Percentiles rank a stretch among this genome's conserved stretches.
phyloP scores from a whole-genome alignment of 2,329 filamentous ascomycete genomes.

The Aspergillus aculeatinus region DNA sequence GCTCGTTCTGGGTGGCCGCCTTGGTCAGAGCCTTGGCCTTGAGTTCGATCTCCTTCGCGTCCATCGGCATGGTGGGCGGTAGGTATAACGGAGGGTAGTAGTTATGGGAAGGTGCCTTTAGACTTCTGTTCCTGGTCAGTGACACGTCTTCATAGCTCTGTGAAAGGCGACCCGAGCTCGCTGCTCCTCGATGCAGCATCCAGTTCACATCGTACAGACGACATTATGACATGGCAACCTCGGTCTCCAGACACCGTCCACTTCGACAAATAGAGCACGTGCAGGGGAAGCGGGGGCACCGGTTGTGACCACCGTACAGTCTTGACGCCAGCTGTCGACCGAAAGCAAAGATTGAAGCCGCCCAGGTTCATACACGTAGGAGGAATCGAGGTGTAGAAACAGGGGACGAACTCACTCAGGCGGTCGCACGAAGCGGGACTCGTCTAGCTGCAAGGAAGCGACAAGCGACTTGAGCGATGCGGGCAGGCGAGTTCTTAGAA shows the following conservation, averaged over 20 bases:
- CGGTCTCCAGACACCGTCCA: background rate
- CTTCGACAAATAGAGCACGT: background rate
- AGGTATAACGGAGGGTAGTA: background rate
- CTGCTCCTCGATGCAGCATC: background rate
- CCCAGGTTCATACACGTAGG: background rate
- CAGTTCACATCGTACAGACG: background rate
- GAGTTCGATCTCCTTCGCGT: slow-evolving; percentile 75
- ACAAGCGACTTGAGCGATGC: background rate
- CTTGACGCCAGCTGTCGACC: background rate
- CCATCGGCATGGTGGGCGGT: slow-evolving; percentile 54
- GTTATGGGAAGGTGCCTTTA: background rate
- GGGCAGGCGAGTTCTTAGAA: background rate
- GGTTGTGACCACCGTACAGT: background rate
- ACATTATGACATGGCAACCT: background rate
- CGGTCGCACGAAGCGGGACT: slow-evolving; percentile 6
- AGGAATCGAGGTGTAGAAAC: background rate
- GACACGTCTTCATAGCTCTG: background rate
- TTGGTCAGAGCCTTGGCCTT: slow-evolving; percentile 78
- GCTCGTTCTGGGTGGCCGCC: slow-evolving; percentile 72
- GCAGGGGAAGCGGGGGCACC: background rate
- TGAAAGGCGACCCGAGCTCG: background rate
- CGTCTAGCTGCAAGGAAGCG: background rate
- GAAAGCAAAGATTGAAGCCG: background rate
- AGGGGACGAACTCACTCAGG: background rate
- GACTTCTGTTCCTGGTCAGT: background rate